Evolutionary conservation across 352 stramenopile genomes (phyloP), one percentile per base, ranked within the genome.

Genomic region (Phytopythium ostracodes): DNA sequence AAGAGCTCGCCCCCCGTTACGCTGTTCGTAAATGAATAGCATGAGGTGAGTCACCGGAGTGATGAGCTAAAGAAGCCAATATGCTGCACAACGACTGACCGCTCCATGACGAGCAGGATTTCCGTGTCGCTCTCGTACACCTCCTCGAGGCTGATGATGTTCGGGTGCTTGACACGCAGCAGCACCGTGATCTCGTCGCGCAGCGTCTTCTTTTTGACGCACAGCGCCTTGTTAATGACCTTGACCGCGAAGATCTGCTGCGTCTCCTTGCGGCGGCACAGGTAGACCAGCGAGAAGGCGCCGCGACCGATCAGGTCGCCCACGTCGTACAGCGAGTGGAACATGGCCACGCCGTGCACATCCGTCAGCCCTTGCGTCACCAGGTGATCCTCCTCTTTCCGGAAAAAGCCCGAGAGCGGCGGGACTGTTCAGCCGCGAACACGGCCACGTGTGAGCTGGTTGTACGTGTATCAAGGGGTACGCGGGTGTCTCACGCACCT

Each of bases 311-410:
- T 93, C 56, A 96, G 67, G 40, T 94, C 83, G 57, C 87, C 87
- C 44, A 96, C 84, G 62, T 96, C 85, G 65, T 94, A 94, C n/a
- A 92, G 76, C 54, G 87, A 88, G 71, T 94, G 85, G 72, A 96
- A 96, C 85, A 94, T 94, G 56, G 76, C 83, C 44, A 87, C 72
- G 43, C 81, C 74, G 62, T 93, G 83, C 24, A 93, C 85, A 52
- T 94, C 85, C 22, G 87, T 77, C 58, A 94, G 81, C 52, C 87
- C 85, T 62, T 94, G 85, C 22, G 87, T 96, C 25, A 96, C 87
- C 17, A 94, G 64, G 24, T 81, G 74, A 60, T 93, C 81, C 62
- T 96, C 84, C 60, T 96, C 85, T 66, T 92, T 90, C 55, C 85
- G 85, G 77, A 96, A 96, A 60, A 96, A 96, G 44, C 84, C 84